Base-by-base conservation (phyloP, 192 early-diverging fungal species). In the Backusella tarrabulga region DNA sequence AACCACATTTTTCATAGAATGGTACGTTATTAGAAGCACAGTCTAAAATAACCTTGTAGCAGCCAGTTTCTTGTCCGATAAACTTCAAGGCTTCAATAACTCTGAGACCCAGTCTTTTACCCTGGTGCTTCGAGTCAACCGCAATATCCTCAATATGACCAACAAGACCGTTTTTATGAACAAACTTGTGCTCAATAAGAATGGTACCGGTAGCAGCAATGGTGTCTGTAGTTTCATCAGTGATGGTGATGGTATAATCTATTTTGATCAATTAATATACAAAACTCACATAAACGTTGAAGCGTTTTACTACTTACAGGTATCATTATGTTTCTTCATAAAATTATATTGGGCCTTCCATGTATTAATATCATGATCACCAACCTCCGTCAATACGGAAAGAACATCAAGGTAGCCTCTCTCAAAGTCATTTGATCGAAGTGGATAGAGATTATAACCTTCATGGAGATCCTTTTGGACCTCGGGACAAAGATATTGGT, bases 1-100 rank as follows among this genome's bases (percentile, higher is more conserved):
- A 96, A 1, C 93, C 95, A 78, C 93, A 96, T 81, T 96, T 96
- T 76, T 90, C 88, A 76, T 96, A 96, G 74, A 96, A 96, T 15
- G 93, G 92, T 35, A 96, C 87, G 79, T 96, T 96, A 86, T 89
- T 85, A 75, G 86, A 80, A 12, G 89, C 85, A 70, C 88, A 91
- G 74, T 86, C 85, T 5, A 89, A 73, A 36, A 91, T 89, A 19
- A 86, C 86, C 83, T 96, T 96, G 83, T 96, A 96, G 78, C 92
- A 95, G n/a, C 93, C 93, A 1, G 85, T 88, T 79, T 87, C 81
- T 21, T 88, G 84, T 21, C 93, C 93, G 84, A 95, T 93, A 67
- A 90, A 85, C 79, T 93, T 96, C 32, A 96, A 81, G 3, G 93
- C 93, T 80, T 96, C 90, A 76, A 96, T 96, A 67, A 96, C 85